Evolutionary conservation across 257 asterid species (phyloP), one percentile per base, ranked within the genome.

Genomic region (Cynanchum wilfordii): DNA sequence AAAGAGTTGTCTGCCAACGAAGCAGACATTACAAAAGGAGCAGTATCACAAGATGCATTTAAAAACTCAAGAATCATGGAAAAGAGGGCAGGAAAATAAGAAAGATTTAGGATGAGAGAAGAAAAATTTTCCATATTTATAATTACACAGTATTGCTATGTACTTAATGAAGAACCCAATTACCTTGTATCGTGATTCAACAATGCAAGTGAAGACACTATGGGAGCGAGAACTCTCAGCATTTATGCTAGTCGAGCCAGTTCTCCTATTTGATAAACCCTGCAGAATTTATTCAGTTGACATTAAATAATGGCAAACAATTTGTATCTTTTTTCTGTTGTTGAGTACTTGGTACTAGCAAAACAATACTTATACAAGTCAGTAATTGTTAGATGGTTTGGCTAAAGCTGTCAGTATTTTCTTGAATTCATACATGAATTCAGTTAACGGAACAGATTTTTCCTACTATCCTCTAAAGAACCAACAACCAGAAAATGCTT

Each of bases 201-300:
- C 94, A 80, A 95, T 89, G 84, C 98, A 95, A 24, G 99, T 92
- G 82, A 95, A 95, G 63, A 95, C 98, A 63, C 99, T 89, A 85
- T 95, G 99, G 77, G 99, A 95, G 44, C 99, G 92, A 68, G 99
- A 95, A 84, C 99, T 95, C 86, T 95, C 99, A 62, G 98, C 95
- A 80, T 95, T 95, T 74, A 89, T 84, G 79, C 89, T 82, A 57
- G 99, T 95, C 17, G 99, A 93, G 36, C 98, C 89, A 67, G 91
- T 95, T 77, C 91, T 90, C 78, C 99, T 90, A 81, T 95, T 92
- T 74, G 94, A 85, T 79, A 92, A 83, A 54, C 99, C 99, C 99
- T 95, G 86, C 76, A 83, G 54, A 64, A 64, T 59, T 79, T 67
- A 78, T 36, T 64, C 50, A 36, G 7, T 36, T 19, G 50, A 64